Conservation (phyloP, 108 stramenopile species). For the Schizochytrium sp. region DNA sequence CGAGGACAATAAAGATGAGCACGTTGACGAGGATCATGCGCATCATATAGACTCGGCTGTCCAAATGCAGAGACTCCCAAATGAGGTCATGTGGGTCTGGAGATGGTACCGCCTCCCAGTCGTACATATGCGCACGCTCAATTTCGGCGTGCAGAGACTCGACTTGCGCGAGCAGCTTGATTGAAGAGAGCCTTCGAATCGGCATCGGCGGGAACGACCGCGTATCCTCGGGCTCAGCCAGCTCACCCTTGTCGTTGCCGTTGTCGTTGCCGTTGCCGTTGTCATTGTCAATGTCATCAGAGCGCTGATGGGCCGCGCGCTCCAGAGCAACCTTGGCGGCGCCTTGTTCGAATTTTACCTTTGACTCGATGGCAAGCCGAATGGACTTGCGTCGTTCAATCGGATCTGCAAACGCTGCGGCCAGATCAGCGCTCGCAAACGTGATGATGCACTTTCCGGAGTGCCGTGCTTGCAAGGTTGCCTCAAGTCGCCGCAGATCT, state of each 20-base stretch:
- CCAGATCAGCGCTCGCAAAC: not conserved
- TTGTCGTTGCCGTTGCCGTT: not conserved
- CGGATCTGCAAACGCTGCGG: not conserved
- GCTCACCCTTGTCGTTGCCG: not conserved
- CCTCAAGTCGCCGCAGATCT: not conserved
- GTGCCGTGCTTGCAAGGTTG: not conserved
- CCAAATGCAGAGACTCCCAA: not conserved
- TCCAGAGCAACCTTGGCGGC: not conserved
- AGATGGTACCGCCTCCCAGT: not conserved
- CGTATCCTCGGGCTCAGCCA: not conserved
- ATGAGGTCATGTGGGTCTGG: conserved; percentile 1
- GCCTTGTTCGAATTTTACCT: not conserved
- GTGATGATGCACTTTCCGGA: not conserved
- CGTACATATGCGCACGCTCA: not conserved
- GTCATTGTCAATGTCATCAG: not conserved
- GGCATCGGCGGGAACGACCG: not conserved
- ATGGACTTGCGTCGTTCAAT: not conserved
- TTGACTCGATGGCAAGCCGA: not conserved
- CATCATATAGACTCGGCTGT: not conserved
- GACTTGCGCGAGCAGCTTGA: not conserved
- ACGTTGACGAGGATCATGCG: not conserved
- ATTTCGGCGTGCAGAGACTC: not conserved
- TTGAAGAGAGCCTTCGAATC: not conserved
- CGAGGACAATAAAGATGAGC: not conserved
- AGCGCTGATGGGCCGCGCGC: not conserved